Conservation (phyloP, 768 basidiomycete species). For the Suillus sp. region DNA sequence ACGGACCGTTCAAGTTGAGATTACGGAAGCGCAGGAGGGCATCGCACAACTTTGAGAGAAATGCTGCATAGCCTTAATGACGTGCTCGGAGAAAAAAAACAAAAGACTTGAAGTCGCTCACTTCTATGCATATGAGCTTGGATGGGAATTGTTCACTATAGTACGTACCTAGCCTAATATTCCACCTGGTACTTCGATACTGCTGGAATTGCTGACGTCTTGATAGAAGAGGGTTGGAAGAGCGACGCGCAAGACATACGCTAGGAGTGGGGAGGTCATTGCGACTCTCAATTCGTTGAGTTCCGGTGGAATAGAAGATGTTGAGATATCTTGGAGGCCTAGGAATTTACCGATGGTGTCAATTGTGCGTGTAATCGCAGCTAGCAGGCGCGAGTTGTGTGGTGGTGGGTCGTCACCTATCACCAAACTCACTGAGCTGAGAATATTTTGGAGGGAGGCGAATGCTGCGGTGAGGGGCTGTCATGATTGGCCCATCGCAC, state of each 20-base stretch:
- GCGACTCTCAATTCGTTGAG: constrained; percentile 23
- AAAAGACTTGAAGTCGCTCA: too few species aligned
- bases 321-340: background rate
- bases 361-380: constrained; percentile 20
- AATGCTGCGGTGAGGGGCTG: constrained; percentile 27
- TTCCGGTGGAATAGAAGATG: constrained; percentile 10
- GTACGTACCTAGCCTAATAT: too few species aligned
- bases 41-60: too few species aligned
- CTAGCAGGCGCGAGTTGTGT: constrained; percentile 20
- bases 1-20: too few species aligned
- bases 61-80: too few species aligned
- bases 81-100: too few species aligned
- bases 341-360: background rate
- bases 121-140: too few species aligned
- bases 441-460: constrained; percentile 23
- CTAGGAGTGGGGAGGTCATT: constrained; percentile 26
- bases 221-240: constrained; percentile 22
- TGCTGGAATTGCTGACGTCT: constrained; percentile 7
- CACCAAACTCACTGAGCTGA: constrained; percentile 10
- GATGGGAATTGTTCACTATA: too few species aligned
- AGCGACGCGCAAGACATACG: constrained; percentile 23
- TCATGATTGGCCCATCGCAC: constrained; percentile 23
- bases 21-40: too few species aligned
- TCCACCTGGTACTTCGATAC: constrained; percentile 21
- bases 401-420: background rate